Evolutionary conservation across 2,329 filamentous ascomycete genomes (phyloP).

Genomic region (Fusarium staphyleae): DNA sequence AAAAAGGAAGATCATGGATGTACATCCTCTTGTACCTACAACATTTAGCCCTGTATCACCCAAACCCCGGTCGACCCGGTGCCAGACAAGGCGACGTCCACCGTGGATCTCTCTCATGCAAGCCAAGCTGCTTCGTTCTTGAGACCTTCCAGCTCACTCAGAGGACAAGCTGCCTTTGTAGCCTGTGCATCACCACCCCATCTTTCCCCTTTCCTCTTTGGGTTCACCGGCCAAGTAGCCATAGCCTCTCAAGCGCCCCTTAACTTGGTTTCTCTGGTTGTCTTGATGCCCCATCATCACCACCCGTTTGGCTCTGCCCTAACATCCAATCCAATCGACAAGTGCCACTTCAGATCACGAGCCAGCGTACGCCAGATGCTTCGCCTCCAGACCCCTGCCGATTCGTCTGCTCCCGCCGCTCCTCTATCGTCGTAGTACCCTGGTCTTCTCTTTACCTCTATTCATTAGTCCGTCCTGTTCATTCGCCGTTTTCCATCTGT

Average conservation of each 20-base stretch:
- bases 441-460: slow-evolving; percentile 14
- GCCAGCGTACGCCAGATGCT: slow-evolving; percentile 34
- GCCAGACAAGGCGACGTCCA: slow-evolving; percentile 15
- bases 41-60: slow-evolving; percentile 3
- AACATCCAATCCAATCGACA: slow-evolving; percentile 20
- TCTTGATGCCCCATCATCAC: slow-evolving; percentile 8
- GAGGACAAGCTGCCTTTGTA: slow-evolving; percentile 12
- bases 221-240: slow-evolving; percentile 35
- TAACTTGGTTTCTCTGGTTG: slow-evolving; percentile 24
- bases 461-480: slow-evolving; percentile 12
- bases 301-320: slow-evolving; percentile 17
- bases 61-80: slow-evolving; percentile 19
- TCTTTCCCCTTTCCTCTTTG: slow-evolving; percentile 26
- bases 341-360: slow-evolving; percentile 37
- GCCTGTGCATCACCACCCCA: slow-evolving; percentile 21
- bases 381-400: slow-evolving; percentile 26
- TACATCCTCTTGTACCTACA: slow-evolving; percentile 15
- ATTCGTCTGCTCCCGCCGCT: background rate
- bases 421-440: slow-evolving; percentile 12
- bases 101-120: slow-evolving; percentile 29
- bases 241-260: slow-evolving; percentile 14
- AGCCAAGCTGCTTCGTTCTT: slow-evolving; percentile 29
- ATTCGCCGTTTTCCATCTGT: slow-evolving; percentile 19
- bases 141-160: slow-evolving; percentile 5
- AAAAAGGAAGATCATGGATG: background rate